A percentile compares a stretch with the other conserved stretches of the same genome.
phyloP scores from a whole-genome alignment of 179 eudicot genomes.

The Amaranthus tricolor region DNA sequence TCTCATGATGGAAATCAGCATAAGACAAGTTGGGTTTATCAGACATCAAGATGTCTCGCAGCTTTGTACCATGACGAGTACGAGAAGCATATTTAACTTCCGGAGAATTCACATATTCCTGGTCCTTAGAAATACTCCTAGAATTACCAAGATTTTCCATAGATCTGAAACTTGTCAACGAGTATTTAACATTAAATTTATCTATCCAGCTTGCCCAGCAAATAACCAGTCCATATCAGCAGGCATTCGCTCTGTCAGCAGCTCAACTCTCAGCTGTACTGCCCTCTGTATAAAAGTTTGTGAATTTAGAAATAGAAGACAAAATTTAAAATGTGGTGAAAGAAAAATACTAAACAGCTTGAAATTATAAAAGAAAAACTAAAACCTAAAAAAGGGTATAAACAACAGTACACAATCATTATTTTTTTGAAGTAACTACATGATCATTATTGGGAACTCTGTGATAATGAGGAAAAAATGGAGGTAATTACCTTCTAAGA shows the following conservation, averaged over 20 bases:
- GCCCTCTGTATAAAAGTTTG: conserved; percentile 4
- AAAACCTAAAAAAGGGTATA: neutral
- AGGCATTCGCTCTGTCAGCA: conserved; percentile 10
- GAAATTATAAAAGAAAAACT: neutral
- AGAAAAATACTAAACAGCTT: neutral
- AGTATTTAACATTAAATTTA: conserved; percentile 7
- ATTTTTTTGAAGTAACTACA: neutral
- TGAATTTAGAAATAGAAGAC: neutral
- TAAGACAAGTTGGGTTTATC: conserved; percentile 41
- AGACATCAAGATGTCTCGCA: conserved; percentile 50
- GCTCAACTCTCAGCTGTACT: conserved; percentile 22
- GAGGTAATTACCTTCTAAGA: neutral
- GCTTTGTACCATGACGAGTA: conserved; percentile 40
- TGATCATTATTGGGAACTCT: neutral
- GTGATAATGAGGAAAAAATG: neutral
- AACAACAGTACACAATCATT: neutral
- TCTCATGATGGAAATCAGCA: conserved; percentile 51
- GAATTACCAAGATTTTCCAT: conserved; percentile 25
- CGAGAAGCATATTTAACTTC: conserved; percentile 31
- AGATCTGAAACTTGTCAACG: conserved; percentile 13
- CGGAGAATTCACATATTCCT: conserved; percentile 22
- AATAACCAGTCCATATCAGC: conserved; percentile 10
- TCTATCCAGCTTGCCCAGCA: conserved; percentile 6
- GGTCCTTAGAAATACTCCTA: conserved; percentile 29
- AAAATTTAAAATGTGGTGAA: neutral